Conservation (phyloP, 768 basidiomycete species). For the Baorangia bicolor region DNA sequence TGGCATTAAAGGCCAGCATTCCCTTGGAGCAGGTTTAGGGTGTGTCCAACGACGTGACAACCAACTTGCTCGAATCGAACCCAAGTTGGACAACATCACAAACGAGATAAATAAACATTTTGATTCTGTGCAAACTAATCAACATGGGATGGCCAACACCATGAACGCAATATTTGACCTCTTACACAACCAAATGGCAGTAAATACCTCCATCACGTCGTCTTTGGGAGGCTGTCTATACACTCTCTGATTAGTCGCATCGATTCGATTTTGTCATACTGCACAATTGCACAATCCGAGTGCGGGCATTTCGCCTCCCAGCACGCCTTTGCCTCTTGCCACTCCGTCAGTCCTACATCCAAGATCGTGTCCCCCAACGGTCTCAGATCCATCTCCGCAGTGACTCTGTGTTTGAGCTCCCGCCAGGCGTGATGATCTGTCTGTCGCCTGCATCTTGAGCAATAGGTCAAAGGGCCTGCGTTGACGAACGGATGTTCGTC, state of each 20-base stretch:
- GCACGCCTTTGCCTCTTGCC: constrained; percentile 59
- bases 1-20: too few relatives aligned
- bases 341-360: constrained; percentile 47
- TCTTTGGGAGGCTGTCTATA: constrained; percentile 47
- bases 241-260: constrained; percentile 54
- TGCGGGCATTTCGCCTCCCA: constrained; percentile 58
- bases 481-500: constrained; percentile 59
- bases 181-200: too few relatives aligned
- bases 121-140: too few relatives aligned
- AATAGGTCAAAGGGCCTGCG: constrained; percentile 39
- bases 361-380: constrained; percentile 60
- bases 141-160: too few relatives aligned
- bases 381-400: constrained; percentile 56
- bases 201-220: constrained; percentile 20
- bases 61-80: too few relatives aligned
- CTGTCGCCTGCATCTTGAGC: constrained; percentile 46
- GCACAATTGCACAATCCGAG: constrained; percentile 42
- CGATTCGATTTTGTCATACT: constrained; percentile 58
- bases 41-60: too few relatives aligned
- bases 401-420: constrained; percentile 57
- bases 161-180: too few relatives aligned
- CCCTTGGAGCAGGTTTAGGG: too few relatives aligned
- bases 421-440: constrained; percentile 64
- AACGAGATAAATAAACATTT: too few relatives aligned
- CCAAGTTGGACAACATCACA: too few relatives aligned